Base-by-base conservation (phyloP, 305 asterid species). In the Coffea humblotiana region DNA sequence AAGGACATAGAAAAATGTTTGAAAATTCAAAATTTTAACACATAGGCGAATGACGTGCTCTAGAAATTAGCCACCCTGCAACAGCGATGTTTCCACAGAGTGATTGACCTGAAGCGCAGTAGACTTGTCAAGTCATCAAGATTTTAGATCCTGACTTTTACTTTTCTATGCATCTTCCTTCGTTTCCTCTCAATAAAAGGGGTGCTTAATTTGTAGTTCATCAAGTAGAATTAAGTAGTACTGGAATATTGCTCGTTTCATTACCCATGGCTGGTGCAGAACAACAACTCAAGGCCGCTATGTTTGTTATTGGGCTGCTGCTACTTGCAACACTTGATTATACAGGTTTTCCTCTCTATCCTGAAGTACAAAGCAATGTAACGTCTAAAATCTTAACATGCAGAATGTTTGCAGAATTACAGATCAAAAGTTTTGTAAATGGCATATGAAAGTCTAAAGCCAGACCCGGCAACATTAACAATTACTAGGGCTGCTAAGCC, bases 291-390 rank as follows among this genome's bases (percentile, higher is more conserved):
- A 40, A 25, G 37, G 68, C 82, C 48, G 35, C 81, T 64, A 52
- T 78, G 82, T 0, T 81, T 79, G 79, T 88, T 6, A 67, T 87
- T 77, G 86, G 83, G 27, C 84, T 87, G 77, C 87, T 89, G 54
- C 27, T 87, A 4, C 72, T 88, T 68, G 80, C 86, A 60, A 49
- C 82, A 66, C 69, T 85, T 14, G 90, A 90, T 77, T 82, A 78
- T 29, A 58, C 93, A 85, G 92, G 92, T 89, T 21, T 29, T 7
- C 23, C 71, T 74, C 48, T 18, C 29, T 60, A 25, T 7, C 47
- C 13, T 51, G 6, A 3, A 67, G 19, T 32, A 67, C 47, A 67
- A 35, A 15, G 21, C 4, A 32, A 67, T 67, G 72, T 67, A 67
- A 49, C 25, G 6, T 67, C 12, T 67, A 0, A 35, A 35, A 3